phyloP scores from a whole-genome alignment of 129 eudicot genomes.

The Pittosporum tobira region DNA sequence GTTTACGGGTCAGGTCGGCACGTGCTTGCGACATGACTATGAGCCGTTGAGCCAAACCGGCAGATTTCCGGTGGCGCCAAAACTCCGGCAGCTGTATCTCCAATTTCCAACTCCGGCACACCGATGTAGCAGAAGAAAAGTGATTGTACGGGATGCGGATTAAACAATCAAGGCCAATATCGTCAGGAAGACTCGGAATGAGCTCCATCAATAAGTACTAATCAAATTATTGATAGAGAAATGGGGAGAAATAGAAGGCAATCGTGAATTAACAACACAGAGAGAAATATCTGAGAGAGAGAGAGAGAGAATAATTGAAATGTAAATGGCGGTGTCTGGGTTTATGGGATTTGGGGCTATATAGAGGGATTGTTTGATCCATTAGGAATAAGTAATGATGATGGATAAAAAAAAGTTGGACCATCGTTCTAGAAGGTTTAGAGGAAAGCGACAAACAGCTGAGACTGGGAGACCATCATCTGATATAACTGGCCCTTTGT shows the following conservation, averaged over 20 bases:
- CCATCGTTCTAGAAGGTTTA: conserved; percentile 12
- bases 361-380: background rate
- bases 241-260: no score
- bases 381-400: background rate
- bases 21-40: conserved; percentile 44
- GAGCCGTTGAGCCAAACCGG: conserved; percentile 20
- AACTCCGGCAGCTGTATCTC: conserved; percentile 27
- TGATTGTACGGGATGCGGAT: conserved; percentile 29
- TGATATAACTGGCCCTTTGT: no score
- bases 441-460: background rate
- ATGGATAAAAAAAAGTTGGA: background rate
- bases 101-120: conserved; percentile 25
- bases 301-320: background rate
- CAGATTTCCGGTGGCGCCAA: conserved; percentile 15
- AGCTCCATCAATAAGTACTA: conserved; percentile 18
- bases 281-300: no score
- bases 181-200: conserved; percentile 27
- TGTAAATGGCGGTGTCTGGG: background rate
- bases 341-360: background rate
- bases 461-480: background rate
- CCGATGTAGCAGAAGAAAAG: conserved; percentile 21
- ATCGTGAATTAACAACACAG: no score
- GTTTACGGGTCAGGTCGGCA: conserved; percentile 17
- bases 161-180: conserved; percentile 32
- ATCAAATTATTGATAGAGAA: background rate